phyloP scores from a whole-genome alignment of 2,329 filamentous ascomycete genomes.

The Calycina herbarum region DNA sequence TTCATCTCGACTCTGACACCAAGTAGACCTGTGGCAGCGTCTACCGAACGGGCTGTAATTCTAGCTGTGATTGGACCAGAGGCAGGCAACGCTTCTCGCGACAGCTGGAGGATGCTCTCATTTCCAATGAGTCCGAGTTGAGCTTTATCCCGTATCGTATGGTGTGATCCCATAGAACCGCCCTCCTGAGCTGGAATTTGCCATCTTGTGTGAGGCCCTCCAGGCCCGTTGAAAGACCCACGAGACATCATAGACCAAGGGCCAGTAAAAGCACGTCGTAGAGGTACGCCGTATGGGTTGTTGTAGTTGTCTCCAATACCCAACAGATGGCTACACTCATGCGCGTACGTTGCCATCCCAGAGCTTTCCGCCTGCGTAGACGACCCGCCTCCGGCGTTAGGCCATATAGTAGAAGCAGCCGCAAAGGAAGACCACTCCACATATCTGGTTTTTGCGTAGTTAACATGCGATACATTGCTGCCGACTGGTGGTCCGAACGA shows the following conservation, averaged over 20 bases:
- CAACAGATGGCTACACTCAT: conserved; percentile 22
- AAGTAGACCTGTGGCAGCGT: conserved; percentile 14
- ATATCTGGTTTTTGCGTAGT: conserved; percentile 22
- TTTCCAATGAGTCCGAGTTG: conserved; percentile 19
- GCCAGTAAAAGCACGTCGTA: conserved; percentile 18
- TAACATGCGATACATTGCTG: conserved; percentile 13
- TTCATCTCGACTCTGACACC: conserved; percentile 17
- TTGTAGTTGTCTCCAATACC: conserved; percentile 25
- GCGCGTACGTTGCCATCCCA: conserved; percentile 21
- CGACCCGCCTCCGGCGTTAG: conserved; percentile 15
- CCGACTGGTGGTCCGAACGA: conserved; percentile 18
- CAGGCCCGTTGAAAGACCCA: conserved; percentile 23
- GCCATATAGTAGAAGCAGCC: conserved; percentile 19
- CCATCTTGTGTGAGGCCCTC: conserved; percentile 24
- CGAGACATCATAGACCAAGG: conserved; percentile 23
- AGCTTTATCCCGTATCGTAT: conserved; percentile 21
- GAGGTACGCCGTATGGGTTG: conserved; percentile 18
- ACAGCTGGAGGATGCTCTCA: conserved; percentile 17
- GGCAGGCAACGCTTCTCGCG: conserved; percentile 15
- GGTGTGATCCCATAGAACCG: conserved; percentile 21
- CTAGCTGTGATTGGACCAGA: conserved; percentile 17
- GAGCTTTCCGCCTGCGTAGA: conserved; percentile 16
- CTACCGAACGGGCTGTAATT: conserved; percentile 19
- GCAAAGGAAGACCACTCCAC: conserved; percentile 23
- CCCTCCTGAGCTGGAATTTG: conserved; percentile 22